Base-by-base conservation (phyloP, 768 basidiomycete genomes). In the Kondoa subrosea region DNA sequence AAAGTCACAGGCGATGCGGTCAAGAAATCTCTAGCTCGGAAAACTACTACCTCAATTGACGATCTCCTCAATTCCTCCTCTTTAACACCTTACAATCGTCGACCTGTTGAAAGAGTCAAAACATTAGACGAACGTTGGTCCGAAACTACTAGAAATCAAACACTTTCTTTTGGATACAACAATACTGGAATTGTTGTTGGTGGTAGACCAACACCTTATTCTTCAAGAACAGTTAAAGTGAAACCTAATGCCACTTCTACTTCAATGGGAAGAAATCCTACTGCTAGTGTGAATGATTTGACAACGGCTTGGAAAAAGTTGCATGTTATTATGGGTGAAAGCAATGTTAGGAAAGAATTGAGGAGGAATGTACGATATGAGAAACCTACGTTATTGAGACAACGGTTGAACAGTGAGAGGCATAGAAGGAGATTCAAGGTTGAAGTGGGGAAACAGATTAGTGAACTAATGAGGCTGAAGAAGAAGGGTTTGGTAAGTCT, bases 341-440 rank as follows among this genome's bases (percentile, higher is more conserved):
- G 27, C 61, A 17, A 33, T 12, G 61, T 63, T 32, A 27, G 29
- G 8, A 27, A 63, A n/a, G 61, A 63, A 32, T 8, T 63, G 14
- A 63, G n/a, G 61, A 4, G 26, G 29, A 12, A n/a, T 8, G 61
- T 31, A 32, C 30, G 33, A 8, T 63, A 63, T 32, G 61, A 63
- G 61, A 63, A 63, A 33, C 61, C 61, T 27, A 63, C 61, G 14
- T 17, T 33, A 17, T 8, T 31, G 27, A 27, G 61, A 27, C 61
- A 63, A 31, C 16, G 61, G 14, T 17, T 63, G 16, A 32, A 27
- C 30, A 30, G 27, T 32, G 61, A 63, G 30, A 27, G 61, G 14
- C 61, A 63, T 63, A 27, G 61, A 8, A 3, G 61, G 30, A 27
- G 61, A n/a, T 63, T 63, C 61, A 63, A 63, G 61, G 29, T 31